Evolutionary conservation across 305 asterid species (phyloP).

Genomic region (Nicotiana rustica): DNA sequence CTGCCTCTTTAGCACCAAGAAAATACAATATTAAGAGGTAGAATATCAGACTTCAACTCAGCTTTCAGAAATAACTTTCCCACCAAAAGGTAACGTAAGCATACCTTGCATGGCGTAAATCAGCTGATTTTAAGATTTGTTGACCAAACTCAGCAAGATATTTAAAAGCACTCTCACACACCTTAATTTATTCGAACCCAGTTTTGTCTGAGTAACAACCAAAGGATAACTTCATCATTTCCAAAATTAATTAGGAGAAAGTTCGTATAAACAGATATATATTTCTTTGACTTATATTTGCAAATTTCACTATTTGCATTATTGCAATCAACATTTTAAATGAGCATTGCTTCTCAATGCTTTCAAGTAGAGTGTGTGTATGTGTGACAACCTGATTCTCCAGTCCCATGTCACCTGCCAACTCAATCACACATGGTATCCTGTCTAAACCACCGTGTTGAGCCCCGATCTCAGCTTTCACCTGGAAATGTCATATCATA

Average conservation of each 20-base stretch:
- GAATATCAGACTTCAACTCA: not conserved
- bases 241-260: slow-evolving; percentile 10
- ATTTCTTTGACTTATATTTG: not conserved
- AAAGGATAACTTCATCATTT: slow-evolving; percentile 15
- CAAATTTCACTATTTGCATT: slow-evolving; percentile 28
- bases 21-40: not conserved
- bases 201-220: not conserved
- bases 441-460: slow-evolving; percentile 28
- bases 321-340: slow-evolving; percentile 24
- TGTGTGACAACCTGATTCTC: slow-evolving; percentile 1
- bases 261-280: slow-evolving; percentile 19
- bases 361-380: slow-evolving; percentile 1
- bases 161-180: not conserved
- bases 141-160: not conserved
- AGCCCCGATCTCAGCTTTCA: slow-evolving; percentile 34
- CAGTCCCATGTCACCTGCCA: not conserved
- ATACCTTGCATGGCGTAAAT: not conserved
- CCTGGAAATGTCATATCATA: slow-evolving; percentile 34
- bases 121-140: not conserved
- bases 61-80: not conserved
- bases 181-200: not conserved
- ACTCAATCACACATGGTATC: slow-evolving; percentile 13
- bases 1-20: not conserved
- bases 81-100: not conserved
- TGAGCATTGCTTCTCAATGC: too few relatives aligned